phyloP scores from a whole-genome alignment of 1,284 basidiomycete species.

The Calocybe gambosa region DNA sequence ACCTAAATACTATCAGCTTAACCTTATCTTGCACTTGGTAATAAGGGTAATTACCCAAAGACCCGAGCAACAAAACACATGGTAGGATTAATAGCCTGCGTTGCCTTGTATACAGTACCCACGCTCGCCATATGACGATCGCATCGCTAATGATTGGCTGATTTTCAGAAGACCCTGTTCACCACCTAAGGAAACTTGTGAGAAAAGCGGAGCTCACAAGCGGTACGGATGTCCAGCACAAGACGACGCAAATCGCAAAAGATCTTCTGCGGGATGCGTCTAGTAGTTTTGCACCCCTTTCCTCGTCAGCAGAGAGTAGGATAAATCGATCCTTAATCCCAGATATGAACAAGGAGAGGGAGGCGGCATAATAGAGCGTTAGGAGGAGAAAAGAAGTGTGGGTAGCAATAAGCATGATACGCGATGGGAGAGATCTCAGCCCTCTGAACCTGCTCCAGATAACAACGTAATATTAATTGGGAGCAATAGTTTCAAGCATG shows the following conservation, averaged over 20 bases:
- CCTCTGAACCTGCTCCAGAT: neutral
- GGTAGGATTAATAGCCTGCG: neutral
- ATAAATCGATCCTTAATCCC: neutral
- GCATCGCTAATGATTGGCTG: conserved; percentile 2
- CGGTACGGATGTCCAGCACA: neutral
- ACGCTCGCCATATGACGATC: neutral
- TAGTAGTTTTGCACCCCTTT: neutral
- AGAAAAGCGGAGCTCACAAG: neutral
- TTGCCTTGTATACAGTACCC: neutral
- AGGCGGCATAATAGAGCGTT: neutral
- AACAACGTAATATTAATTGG: neutral
- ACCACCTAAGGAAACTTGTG: no score
- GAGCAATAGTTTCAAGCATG: neutral
- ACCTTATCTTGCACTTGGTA: no score
- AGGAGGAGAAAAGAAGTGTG: neutral
- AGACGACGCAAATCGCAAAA: neutral
- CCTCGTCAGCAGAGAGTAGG: neutral
- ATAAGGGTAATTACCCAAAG: neutral
- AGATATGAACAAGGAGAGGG: neutral
- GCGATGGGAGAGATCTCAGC: neutral
- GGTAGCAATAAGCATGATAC: neutral
- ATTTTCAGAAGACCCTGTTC: no score
- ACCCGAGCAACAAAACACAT: neutral
- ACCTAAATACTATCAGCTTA: neutral
- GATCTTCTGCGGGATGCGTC: neutral